Conservation (phyloP, 176 grass and related monocot genomes). For the Melocanna baccifera region DNA sequence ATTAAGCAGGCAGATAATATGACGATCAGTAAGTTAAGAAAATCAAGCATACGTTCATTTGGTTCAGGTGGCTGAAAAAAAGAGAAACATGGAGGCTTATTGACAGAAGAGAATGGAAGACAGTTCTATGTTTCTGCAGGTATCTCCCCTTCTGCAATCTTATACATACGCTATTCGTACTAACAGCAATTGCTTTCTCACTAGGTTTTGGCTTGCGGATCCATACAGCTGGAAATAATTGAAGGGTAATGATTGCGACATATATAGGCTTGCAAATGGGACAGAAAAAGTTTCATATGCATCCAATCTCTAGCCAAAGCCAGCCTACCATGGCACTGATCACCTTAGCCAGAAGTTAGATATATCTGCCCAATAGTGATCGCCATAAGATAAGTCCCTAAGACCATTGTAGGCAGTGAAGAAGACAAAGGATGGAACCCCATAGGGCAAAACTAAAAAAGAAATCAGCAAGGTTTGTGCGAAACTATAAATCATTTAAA, state of each 20-base stretch:
- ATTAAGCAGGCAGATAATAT: background rate
- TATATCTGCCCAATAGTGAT: background rate
- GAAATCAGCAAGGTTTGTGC: background rate
- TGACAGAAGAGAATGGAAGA: background rate
- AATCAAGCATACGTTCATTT: conserved; percentile 8
- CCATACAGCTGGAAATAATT: conserved; percentile 31
- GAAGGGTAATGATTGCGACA: background rate
- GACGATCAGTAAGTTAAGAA: background rate
- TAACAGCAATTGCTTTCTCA: conserved; percentile 6
- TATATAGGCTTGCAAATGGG: background rate
- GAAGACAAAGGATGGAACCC: conserved; percentile 8
- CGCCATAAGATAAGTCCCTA: background rate
- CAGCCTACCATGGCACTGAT: background rate
- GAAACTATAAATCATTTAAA: background rate
- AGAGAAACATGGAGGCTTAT: background rate
- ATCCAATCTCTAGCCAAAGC: background rate
- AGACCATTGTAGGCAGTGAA: background rate
- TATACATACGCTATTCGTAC: background rate
- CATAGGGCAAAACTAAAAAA: background rate
- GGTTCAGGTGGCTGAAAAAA: background rate
- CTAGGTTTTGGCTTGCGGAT: background rate
- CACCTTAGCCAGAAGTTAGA: background rate
- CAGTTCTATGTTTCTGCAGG: background rate
- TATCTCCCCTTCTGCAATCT: background rate
- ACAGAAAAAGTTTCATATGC: conserved; percentile 11